Percentiles rank a stretch among this genome's conserved stretches.
These are phyloP conservation scores for Alliaria petiolata DNA, from an alignment of 345 rosid genomes.

Conservation along the genomic window DNA sequence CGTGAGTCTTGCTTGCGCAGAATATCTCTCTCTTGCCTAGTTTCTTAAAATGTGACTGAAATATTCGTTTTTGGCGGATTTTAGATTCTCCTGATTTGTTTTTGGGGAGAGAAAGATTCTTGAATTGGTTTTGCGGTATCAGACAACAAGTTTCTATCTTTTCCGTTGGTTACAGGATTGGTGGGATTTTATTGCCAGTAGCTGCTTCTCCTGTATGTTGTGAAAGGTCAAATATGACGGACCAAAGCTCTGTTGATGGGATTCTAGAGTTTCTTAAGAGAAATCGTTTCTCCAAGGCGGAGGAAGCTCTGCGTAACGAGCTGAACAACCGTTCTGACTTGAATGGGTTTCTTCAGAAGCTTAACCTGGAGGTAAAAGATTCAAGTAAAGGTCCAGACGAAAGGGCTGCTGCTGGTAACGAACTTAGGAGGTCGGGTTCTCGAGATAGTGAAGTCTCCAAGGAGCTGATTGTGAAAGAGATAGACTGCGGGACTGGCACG, in stretches of 20 bases:
- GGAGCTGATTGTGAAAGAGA: constrained; percentile 90
- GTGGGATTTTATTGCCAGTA: constrained; percentile 25
- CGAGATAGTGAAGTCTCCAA: constrained; percentile 50
- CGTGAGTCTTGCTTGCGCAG: constrained; percentile 25
- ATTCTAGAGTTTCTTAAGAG: constrained; percentile 77
- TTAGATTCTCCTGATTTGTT: background rate
- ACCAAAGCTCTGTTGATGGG: constrained; percentile 58
- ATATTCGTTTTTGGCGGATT: background rate
- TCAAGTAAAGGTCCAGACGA: constrained; percentile 36
- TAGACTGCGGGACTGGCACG: constrained; percentile 67
- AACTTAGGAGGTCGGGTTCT: constrained; percentile 40
- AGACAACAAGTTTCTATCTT: background rate
- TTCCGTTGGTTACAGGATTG: constrained; percentile 36
- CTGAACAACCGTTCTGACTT: constrained; percentile 62
- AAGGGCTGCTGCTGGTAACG: constrained; percentile 19
- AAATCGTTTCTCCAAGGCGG: constrained; percentile 82
- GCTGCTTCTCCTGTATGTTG: constrained; percentile 17
- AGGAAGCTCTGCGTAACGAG: constrained; percentile 93
- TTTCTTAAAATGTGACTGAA: constrained; percentile 20
- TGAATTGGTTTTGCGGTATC: constrained; percentile 5
- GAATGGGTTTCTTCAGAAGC: constrained; percentile 67
- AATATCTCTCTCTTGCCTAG: background rate
- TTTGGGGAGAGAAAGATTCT: background rate
- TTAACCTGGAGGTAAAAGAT: constrained; percentile 51
- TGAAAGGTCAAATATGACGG: constrained; percentile 65